Conservation (phyloP, 371 early-diverging fungal species). For the Haplosporangium sp. region DNA sequence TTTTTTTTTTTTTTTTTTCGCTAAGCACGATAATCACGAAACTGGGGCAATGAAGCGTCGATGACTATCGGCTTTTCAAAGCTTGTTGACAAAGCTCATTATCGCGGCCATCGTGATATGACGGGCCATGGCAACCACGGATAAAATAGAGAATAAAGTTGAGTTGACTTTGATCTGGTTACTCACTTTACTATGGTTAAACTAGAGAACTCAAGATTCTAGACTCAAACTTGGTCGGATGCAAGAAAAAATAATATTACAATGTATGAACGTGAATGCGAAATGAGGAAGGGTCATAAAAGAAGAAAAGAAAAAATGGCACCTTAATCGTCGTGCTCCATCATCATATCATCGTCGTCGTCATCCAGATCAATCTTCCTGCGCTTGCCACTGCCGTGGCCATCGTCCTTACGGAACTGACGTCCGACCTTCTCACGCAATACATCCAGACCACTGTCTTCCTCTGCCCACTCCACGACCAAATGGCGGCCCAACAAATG, state of each 20-base stretch:
- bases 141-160: too few species aligned
- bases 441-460: constrained; percentile 74
- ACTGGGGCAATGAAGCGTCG: too few species aligned
- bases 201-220: too few species aligned
- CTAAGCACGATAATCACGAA: too few species aligned
- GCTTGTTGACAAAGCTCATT: too few species aligned
- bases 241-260: not conserved
- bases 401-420: constrained; percentile 70
- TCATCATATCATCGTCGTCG: constrained; percentile 45
- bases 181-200: too few species aligned
- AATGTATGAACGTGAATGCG: constrained; percentile 5
- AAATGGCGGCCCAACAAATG: constrained; percentile 99
- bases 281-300: not conserved
- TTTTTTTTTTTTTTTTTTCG: too few species aligned
- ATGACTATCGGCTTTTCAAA: too few species aligned
- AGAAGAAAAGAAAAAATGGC: not conserved
- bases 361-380: constrained; percentile 64
- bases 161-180: too few species aligned
- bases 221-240: too few species aligned
- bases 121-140: too few species aligned
- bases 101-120: too few species aligned
- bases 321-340: constrained; percentile 35
- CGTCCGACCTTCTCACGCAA: constrained; percentile 76
- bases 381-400: constrained; percentile 60
- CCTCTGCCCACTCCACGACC: constrained; percentile 97